These are phyloP conservation scores for Cryptococcus sp. DNA, from an alignment of 1,284 basidiomycete species.

Conservation along the genomic window DNA sequence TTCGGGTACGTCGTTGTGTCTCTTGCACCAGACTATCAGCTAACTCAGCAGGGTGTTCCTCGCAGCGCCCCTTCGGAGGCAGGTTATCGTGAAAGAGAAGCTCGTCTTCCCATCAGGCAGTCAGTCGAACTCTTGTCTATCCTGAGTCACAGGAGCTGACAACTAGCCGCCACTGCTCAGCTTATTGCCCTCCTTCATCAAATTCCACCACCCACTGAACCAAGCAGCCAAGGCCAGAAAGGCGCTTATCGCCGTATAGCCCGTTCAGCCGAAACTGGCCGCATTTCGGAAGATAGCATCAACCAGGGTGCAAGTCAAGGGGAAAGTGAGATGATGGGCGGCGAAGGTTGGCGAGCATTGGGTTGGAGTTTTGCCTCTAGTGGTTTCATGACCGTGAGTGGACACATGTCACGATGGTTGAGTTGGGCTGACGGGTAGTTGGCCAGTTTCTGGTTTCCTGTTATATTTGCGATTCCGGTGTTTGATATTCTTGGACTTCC, in stretches of 20 bases:
- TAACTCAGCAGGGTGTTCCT: conserved; percentile 70
- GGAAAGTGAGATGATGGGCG: conserved; percentile 52
- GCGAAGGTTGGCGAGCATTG: conserved; percentile 66
- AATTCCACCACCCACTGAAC: conserved; percentile 28
- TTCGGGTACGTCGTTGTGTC: conserved; percentile 61
- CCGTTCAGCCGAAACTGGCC: conserved; percentile 18
- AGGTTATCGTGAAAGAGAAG: conserved; percentile 93
- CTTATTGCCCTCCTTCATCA: conserved; percentile 85
- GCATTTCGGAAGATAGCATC: conserved; percentile 9
- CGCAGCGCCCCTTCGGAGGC: conserved; percentile 85
- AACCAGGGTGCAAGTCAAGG: conserved; percentile 11
- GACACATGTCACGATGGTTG: not conserved
- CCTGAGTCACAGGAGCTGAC: not conserved
- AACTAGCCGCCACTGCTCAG: conserved; percentile 79
- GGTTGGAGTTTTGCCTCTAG: conserved; percentile 70
- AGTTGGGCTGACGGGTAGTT: conserved; percentile 30
- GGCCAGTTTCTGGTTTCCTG: conserved; percentile 73
- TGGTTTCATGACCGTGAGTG: conserved; percentile 63
- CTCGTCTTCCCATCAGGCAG: conserved; percentile 88
- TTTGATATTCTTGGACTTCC: conserved; percentile 61
- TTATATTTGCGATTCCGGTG: conserved; percentile 82
- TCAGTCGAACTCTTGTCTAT: conserved; percentile 12
- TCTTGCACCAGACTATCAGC: not conserved
- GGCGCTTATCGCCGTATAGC: conserved; percentile 31
- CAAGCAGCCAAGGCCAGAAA: conserved; percentile 2